These are phyloP conservation scores for Tuber calosporum DNA, from an alignment of 495 filamentous ascomycete species.

Conservation along the genomic window DNA sequence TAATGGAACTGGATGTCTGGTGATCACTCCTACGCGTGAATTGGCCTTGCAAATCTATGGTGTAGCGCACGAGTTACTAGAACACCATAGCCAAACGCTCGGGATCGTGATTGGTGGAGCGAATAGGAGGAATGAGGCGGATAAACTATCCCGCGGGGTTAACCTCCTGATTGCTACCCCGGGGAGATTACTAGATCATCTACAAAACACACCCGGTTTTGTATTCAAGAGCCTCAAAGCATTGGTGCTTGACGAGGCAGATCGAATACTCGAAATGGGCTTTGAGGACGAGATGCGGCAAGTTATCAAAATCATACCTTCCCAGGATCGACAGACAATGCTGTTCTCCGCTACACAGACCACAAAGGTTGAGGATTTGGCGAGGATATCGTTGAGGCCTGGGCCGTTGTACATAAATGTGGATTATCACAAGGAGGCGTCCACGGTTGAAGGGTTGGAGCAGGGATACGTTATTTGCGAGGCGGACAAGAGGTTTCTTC, in stretches of 20 bases:
- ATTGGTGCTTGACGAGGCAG: conserved; percentile 85
- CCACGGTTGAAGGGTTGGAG: conserved; percentile 84
- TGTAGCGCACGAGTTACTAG: conserved; percentile 85
- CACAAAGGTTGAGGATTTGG: conserved; percentile 95
- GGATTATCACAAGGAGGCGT: conserved; percentile 67
- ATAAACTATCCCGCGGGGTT: conserved; percentile 88
- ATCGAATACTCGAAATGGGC: conserved; percentile 89
- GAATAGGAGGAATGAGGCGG: conserved; percentile 82
- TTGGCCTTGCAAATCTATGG: conserved; percentile 94
- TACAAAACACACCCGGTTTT: conserved; percentile 88
- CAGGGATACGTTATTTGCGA: conserved; percentile 94
- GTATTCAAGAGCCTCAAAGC: conserved; percentile 88
- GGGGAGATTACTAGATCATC: conserved; percentile 83
- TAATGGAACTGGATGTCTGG: conserved; percentile 49
- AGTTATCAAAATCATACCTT: conserved; percentile 90
- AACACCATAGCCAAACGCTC: conserved; percentile 80
- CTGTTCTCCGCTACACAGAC: conserved; percentile 97
- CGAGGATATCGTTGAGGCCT: conserved; percentile 81
- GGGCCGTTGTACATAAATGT: conserved; percentile 96
- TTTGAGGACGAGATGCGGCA: conserved; percentile 99
- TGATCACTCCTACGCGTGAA: conserved; percentile 83
- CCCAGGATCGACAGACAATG: conserved; percentile 85
- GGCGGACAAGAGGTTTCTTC: conserved; percentile 82
- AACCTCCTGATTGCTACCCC: conserved; percentile 93
- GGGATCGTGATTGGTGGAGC: conserved; percentile 95